Conservation (phyloP, 1,139 yeast genomes). For the Candida neerlandica region DNA sequence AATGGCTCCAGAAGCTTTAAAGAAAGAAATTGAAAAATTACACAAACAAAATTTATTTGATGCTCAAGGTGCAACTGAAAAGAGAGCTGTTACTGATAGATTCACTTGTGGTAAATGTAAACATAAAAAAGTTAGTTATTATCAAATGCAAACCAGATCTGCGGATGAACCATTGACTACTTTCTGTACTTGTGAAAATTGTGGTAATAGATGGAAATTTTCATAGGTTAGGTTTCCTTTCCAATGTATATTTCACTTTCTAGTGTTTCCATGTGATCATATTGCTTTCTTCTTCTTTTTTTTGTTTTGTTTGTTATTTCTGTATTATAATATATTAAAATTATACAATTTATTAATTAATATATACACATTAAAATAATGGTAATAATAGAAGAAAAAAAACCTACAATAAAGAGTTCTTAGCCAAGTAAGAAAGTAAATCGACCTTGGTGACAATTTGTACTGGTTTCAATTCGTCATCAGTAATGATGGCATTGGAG, state of each 20-base stretch:
- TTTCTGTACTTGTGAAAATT: conserved; percentile 94
- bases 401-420: conserved; percentile 21
- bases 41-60: conserved; percentile 89
- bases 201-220: conserved; percentile 98
- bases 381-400: too few species aligned
- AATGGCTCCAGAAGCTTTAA: conserved; percentile 88
- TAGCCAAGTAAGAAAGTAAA: conserved; percentile 66
- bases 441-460: conserved; percentile 91
- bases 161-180: conserved; percentile 99
- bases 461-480: conserved; percentile 67
- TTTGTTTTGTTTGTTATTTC: not conserved
- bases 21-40: conserved; percentile 81
- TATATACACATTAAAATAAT: not conserved
- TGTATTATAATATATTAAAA: conserved; percentile 4
- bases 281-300: not conserved
- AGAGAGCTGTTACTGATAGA: conserved; percentile 94
- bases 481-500: conserved; percentile 85
- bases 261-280: too few species aligned
- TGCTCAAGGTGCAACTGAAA: conserved; percentile 98
- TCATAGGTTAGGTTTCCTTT: conserved; percentile 44
- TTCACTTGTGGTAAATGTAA: conserved; percentile 98
- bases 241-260: too few species aligned
- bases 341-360: not conserved
- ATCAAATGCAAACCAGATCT: conserved; percentile 96
- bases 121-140: conserved; percentile 93